A percentile compares a stretch with the other conserved stretches of the same genome.
These are phyloP conservation scores for Colletotrichum aenigma DNA, from an alignment of 2,329 filamentous ascomycete genomes.

Conservation along the genomic window DNA sequence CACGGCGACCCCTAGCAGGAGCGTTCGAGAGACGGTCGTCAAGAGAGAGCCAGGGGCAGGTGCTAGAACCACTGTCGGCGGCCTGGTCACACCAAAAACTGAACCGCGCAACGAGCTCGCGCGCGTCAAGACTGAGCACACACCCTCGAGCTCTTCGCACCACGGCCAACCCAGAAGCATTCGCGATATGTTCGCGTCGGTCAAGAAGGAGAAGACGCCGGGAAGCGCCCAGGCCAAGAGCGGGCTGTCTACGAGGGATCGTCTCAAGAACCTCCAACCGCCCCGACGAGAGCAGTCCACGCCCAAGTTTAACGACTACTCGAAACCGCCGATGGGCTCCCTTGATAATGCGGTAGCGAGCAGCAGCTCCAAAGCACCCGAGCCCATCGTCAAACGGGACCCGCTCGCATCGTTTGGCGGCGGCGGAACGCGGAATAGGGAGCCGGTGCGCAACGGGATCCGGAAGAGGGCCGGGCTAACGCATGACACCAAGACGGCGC, in stretches of 20 bases:
- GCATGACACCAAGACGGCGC: background rate
- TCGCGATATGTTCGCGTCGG: background rate
- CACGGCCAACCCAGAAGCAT: background rate
- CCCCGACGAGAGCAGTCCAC: background rate
- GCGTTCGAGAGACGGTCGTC: background rate
- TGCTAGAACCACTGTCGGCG: background rate
- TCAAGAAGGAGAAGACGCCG: background rate
- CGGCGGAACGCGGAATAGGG: background rate
- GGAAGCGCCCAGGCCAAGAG: background rate
- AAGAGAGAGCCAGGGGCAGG: background rate
- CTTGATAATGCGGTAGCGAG: background rate
- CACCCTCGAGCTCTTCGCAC: background rate
- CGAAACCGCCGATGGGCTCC: background rate
- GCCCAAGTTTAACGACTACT: background rate
- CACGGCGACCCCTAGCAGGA: background rate
- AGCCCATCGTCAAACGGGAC: background rate
- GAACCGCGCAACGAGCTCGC: background rate
- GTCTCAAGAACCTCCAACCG: background rate
- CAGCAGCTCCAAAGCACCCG: background rate
- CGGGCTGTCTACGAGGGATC: background rate
- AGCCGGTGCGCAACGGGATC: background rate
- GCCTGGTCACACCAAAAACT: background rate
- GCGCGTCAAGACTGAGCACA: background rate
- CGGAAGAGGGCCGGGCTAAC: background rate
- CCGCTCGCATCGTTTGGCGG: background rate